Evolutionary conservation across 2,329 filamentous ascomycete genomes (phyloP), one percentile per base, ranked within the genome.

Genomic region (Fusarium sp.): DNA sequence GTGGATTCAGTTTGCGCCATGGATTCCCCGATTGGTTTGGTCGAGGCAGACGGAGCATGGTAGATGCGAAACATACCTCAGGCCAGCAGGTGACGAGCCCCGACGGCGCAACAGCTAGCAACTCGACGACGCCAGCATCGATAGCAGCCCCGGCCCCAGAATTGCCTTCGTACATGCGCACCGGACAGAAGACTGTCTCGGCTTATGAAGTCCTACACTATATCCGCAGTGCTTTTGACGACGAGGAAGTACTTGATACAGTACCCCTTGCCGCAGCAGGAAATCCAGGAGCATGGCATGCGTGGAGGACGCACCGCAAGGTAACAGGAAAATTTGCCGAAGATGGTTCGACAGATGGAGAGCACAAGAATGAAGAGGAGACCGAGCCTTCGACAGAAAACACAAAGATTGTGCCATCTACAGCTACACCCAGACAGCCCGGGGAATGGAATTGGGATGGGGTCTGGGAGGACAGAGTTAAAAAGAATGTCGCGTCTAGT

Each of bases 391-490:
- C 51, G 9, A 20, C 52, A 19, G 62, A 70, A 25, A 63, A 39
- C 55, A 22, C 67, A 2, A 71, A 64, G 25, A 30, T 39, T 40
- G 44, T 46, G 2, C 46, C 63, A 14, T 43, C 59, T 11, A 19
- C 58, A 13, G 52, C 40, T 22, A 41, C 67, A 1, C 48, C 67
- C 8, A 63, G 69, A 35, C 58, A 58, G 30, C 93, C 93, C 0
- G 92, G 91, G 8, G 91, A 97, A 73, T 98, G 95, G 95, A 97
- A 97, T 75, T 98, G 95, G 95, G 93, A 97, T 74, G 94, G 95
- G 0, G 95, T 98, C 0, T 99, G 95, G 95, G 92, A 96, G 76
- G 91, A 94, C 68, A 87, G 95, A 55, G 94, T 97, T 1, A 90
- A 88, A 78, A 92, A 91, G 77, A 91, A 91, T 19, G 87, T 97